Conservation (phyloP, 2,329 filamentous ascomycete genomes). For the Exophiala mesophila region DNA sequence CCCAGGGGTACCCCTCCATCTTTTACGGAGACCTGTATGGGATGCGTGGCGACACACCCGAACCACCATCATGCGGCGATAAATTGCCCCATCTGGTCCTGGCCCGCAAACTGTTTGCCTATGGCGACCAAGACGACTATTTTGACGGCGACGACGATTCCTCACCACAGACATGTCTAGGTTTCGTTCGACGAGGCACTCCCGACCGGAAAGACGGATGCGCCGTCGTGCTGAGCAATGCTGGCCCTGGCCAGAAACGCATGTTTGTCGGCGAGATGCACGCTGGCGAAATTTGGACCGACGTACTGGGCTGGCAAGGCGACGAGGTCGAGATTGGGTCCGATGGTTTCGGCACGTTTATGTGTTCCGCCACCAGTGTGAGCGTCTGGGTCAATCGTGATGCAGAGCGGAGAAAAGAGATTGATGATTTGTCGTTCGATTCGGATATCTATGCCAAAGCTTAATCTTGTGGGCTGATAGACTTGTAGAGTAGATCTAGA, state of each 20-base stretch:
- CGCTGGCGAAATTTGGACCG: slow-evolving; percentile 59
- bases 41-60: slow-evolving; percentile 48
- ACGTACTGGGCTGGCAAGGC: slow-evolving; percentile 52
- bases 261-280: slow-evolving; percentile 60
- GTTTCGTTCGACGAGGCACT: slow-evolving; percentile 51
- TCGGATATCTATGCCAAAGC: slow-evolving; percentile 14
- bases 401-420: slow-evolving; percentile 48
- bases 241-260: slow-evolving; percentile 40
- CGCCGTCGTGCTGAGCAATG: slow-evolving; percentile 55
- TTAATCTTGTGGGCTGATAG: too few relatives aligned
- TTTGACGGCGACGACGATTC: slow-evolving; percentile 43
- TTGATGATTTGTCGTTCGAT: slow-evolving; percentile 40
- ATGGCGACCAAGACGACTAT: slow-evolving; percentile 61
- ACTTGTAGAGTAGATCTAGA: too few relatives aligned
- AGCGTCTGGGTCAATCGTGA: slow-evolving; percentile 57
- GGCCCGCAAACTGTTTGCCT: slow-evolving; percentile 61
- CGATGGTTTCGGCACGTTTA: slow-evolving; percentile 56
- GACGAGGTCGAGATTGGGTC: slow-evolving; percentile 54
- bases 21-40: slow-evolving; percentile 70
- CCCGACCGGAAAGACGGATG: slow-evolving; percentile 37
- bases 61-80: slow-evolving; percentile 46
- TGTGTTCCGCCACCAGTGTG: slow-evolving; percentile 49
- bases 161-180: slow-evolving; percentile 50
- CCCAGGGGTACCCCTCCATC: slow-evolving; percentile 58
- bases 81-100: slow-evolving; percentile 56